These are phyloP conservation scores for Epichloe baconii DNA, from an alignment of 2,329 filamentous ascomycete genomes.

Conservation along the genomic window DNA sequence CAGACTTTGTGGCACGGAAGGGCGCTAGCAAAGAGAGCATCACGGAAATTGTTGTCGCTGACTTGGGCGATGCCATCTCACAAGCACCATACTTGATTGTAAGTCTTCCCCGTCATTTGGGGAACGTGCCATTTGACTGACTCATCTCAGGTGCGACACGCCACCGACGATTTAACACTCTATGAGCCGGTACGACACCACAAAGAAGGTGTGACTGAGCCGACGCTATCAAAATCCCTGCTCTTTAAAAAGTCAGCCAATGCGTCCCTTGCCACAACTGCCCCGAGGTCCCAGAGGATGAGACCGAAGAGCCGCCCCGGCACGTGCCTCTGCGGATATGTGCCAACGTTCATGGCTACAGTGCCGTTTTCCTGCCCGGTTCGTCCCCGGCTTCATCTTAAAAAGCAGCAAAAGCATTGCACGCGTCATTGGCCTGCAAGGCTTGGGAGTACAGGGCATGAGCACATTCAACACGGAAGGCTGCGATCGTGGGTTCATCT, in stretches of 20 bases:
- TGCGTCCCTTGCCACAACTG: slow-evolving; percentile 47
- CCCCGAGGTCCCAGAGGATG: slow-evolving; percentile 36
- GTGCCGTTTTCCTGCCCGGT: slow-evolving; percentile 71
- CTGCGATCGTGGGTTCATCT: slow-evolving; percentile 74
- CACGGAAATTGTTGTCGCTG: slow-evolving; percentile 68
- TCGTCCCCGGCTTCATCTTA: slow-evolving; percentile 65
- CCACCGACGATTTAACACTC: slow-evolving; percentile 69
- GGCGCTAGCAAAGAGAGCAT: slow-evolving; percentile 60
- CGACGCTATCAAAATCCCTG: slow-evolving; percentile 40
- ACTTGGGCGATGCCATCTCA: slow-evolving; percentile 63
- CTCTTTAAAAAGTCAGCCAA: slow-evolving; percentile 68
- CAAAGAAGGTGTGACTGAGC: slow-evolving; percentile 20
- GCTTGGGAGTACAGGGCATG: slow-evolving; percentile 55
- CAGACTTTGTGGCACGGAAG: slow-evolving; percentile 56
- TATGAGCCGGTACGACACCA: slow-evolving; percentile 64
- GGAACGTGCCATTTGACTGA: no score
- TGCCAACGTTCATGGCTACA: slow-evolving; percentile 61
- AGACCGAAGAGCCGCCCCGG: slow-evolving; percentile 31
- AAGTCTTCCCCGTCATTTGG: slow-evolving; percentile 19
- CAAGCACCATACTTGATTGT: slow-evolving; percentile 73
- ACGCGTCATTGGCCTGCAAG: slow-evolving; percentile 59
- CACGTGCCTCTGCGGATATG: slow-evolving; percentile 44
- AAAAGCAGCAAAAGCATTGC: slow-evolving; percentile 70
- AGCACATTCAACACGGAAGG: slow-evolving; percentile 64
- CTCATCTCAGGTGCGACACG: slow-evolving; percentile 48